Conservation (phyloP, 1,284 basidiomycete genomes). For the Microbotryum saponariae region DNA sequence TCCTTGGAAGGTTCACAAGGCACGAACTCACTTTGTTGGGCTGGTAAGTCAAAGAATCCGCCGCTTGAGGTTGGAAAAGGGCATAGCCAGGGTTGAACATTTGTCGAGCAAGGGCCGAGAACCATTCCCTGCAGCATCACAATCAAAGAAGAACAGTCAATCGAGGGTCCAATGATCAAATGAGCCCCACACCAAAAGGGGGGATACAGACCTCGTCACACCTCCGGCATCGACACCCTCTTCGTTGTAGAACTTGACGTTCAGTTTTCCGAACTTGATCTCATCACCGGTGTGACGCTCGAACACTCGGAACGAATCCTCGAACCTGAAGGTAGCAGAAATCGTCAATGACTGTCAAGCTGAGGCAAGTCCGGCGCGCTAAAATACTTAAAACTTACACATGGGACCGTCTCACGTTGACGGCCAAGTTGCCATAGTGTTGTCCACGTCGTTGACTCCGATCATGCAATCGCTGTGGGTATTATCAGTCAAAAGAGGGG, state of each 20-base stretch:
- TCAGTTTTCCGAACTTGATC: slow-evolving; percentile 96
- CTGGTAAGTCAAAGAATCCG: slow-evolving; percentile 43
- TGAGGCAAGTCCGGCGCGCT: too few species aligned
- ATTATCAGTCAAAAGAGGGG: background rate
- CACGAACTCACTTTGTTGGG: slow-evolving; percentile 40
- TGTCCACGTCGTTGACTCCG: slow-evolving; percentile 64
- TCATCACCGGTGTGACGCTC: slow-evolving; percentile 87
- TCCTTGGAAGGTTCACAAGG: background rate
- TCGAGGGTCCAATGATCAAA: too few species aligned
- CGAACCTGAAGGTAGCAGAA: slow-evolving; percentile 63
- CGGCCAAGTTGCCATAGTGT: slow-evolving; percentile 72
- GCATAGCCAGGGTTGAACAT: slow-evolving; percentile 99
- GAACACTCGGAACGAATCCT: slow-evolving; percentile 90
- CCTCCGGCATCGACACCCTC: slow-evolving; percentile 98
- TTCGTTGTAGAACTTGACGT: slow-evolving; percentile 91
- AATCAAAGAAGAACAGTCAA: background rate
- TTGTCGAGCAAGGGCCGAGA: slow-evolving; percentile 91
- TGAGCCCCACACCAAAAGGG: too few species aligned
- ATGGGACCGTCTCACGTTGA: slow-evolving; percentile 77
- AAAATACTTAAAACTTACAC: slow-evolving; percentile 1
- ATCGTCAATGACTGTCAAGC: background rate
- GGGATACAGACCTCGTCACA: slow-evolving; percentile 90
- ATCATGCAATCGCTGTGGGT: slow-evolving; percentile 82
- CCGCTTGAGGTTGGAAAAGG: slow-evolving; percentile 90
- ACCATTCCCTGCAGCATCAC: slow-evolving; percentile 22